These are phyloP conservation scores for Aspergillus latus DNA, from an alignment of 2,329 filamentous ascomycete species.

Conservation along the genomic window DNA sequence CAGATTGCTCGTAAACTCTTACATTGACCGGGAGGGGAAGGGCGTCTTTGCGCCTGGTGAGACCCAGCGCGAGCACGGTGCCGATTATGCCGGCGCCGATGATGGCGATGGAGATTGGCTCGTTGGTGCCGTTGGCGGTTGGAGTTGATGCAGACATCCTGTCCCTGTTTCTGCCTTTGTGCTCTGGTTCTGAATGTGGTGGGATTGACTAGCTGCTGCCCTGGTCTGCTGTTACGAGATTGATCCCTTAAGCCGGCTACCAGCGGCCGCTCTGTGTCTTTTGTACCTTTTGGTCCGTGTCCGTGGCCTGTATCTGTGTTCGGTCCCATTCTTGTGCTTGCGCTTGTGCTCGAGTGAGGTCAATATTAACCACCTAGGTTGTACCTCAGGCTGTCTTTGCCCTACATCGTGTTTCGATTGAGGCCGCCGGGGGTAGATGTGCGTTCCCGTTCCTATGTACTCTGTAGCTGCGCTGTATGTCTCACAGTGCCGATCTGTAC, in stretches of 20 bases:
- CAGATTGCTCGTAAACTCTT: constrained; percentile 30
- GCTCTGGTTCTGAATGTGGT: neutral
- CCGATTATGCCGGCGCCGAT: constrained; percentile 33
- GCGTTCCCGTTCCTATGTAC: neutral
- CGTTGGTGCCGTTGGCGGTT: neutral
- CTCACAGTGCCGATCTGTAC: no score
- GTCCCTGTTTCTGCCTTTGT: neutral
- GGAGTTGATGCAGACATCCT: neutral
- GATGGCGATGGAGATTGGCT: constrained; percentile 25
- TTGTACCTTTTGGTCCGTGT: neutral
- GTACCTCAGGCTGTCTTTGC: neutral
- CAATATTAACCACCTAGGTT: neutral
- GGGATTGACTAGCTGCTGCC: neutral
- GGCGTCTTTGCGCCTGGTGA: constrained; percentile 13
- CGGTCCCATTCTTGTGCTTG: no score
- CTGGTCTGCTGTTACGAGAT: no score
- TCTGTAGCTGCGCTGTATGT: no score
- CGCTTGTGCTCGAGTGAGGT: neutral
- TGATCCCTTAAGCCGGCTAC: no score
- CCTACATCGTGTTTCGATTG: neutral
- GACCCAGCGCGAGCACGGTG: constrained; percentile 25
- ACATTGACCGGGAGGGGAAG: constrained; percentile 18
- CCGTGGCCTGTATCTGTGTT: neutral
- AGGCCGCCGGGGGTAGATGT: neutral
- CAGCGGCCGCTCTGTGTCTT: constrained; percentile 5